phyloP scores from a whole-genome alignment of 2,329 filamentous ascomycete genomes.

The Grosmannia serpens region DNA sequence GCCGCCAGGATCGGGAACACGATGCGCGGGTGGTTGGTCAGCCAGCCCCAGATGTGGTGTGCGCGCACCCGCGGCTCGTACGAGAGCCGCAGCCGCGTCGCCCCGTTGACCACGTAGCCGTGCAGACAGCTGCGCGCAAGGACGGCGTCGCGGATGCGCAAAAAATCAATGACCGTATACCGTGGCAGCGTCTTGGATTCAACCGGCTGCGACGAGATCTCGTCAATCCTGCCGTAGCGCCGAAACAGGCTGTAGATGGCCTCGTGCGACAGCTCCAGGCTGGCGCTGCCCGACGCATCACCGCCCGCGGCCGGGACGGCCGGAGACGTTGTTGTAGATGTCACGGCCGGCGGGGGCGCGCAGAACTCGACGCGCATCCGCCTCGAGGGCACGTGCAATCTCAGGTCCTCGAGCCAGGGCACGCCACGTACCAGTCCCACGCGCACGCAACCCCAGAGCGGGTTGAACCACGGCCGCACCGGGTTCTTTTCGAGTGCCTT shows the following conservation, averaged over 20 bases:
- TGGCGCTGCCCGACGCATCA: constrained; percentile 41
- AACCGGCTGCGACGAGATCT: constrained; percentile 70
- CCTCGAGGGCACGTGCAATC: constrained; percentile 59
- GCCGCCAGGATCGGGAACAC: constrained; percentile 76
- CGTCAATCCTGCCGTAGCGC: constrained; percentile 77
- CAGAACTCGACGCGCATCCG: constrained; percentile 78
- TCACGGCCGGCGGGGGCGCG: constrained; percentile 42
- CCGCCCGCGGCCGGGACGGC: not conserved
- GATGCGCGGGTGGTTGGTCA: constrained; percentile 74
- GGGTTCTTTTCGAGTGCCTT: constrained; percentile 56
- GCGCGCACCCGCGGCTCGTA: constrained; percentile 71
- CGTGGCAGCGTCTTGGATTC: constrained; percentile 78
- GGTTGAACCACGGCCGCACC: constrained; percentile 83
- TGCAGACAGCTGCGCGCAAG: constrained; percentile 92
- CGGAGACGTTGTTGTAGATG: not conserved
- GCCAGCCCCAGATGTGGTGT: constrained; percentile 77
- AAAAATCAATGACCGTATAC: constrained; percentile 71
- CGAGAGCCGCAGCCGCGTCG: constrained; percentile 59
- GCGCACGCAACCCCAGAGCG: constrained; percentile 54
- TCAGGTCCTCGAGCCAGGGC: constrained; percentile 90
- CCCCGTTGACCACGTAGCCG: constrained; percentile 57
- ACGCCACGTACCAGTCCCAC: constrained; percentile 67
- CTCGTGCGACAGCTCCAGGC: constrained; percentile 75
- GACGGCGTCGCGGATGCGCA: constrained; percentile 60
- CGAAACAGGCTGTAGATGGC: constrained; percentile 78